phyloP scores from a whole-genome alignment of 2,329 filamentous ascomycete genomes.

The Annulohypoxylon truncatum region DNA sequence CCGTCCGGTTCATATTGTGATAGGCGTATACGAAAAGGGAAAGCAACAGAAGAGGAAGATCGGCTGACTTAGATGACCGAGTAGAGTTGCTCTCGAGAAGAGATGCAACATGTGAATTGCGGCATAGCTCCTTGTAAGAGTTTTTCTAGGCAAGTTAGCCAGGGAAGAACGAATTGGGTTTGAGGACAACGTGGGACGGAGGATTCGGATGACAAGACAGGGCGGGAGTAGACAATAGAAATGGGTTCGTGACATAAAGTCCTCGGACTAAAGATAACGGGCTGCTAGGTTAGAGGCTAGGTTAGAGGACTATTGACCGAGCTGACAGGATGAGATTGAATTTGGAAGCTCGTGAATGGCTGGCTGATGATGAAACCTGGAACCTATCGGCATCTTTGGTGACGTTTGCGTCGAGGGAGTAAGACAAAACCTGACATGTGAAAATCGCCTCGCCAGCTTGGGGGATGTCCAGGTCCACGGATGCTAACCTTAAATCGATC shows the following conservation, averaged over 20 bases:
- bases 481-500: slow-evolving; percentile 8
- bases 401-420: slow-evolving; percentile 37
- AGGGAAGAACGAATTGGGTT: slow-evolving; percentile 19
- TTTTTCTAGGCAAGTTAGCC: not conserved
- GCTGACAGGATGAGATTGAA: slow-evolving; percentile 31
- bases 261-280: slow-evolving; percentile 27
- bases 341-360: slow-evolving; percentile 37
- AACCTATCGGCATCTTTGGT: slow-evolving; percentile 37
- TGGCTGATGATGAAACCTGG: slow-evolving; percentile 32
- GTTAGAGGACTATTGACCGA: slow-evolving; percentile 27
- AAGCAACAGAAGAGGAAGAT: not conserved
- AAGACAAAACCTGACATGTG: slow-evolving; percentile 34
- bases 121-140: slow-evolving; percentile 14
- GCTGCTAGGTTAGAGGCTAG: slow-evolving; percentile 8
- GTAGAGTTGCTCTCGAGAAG: slow-evolving; percentile 14
- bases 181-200: slow-evolving; percentile 15
- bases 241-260: slow-evolving; percentile 29
- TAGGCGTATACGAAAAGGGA: not conserved
- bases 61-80: not conserved
- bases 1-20: not conserved
- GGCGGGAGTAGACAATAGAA: slow-evolving; percentile 32
- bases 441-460: slow-evolving; percentile 24
- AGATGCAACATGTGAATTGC: slow-evolving; percentile 33
- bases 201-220: slow-evolving; percentile 28
- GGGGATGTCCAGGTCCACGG: not conserved